Percentiles rank a stretch among this genome's conserved stretches.
These are phyloP conservation scores for Lasiodiplodia gonubiensis DNA, from an alignment of 2,329 filamentous ascomycete genomes.

Conservation along the genomic window DNA sequence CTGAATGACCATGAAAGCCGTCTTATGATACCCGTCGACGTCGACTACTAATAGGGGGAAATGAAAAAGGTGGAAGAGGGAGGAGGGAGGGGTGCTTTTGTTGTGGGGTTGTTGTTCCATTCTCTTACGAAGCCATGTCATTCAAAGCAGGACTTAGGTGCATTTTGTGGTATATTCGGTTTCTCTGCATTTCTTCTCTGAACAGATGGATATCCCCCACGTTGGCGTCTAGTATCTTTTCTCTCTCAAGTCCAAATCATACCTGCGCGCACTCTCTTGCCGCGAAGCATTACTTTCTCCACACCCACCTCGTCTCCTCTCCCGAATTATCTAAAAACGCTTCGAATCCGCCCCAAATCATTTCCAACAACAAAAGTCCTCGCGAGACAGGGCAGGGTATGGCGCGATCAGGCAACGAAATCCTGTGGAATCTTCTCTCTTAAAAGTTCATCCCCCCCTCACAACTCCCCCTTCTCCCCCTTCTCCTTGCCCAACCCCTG, in stretches of 20 bases:
- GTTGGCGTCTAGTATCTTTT: not conserved
- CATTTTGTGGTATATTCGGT: conserved; percentile 4
- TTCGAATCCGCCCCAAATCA: too few relatives aligned
- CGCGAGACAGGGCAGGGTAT: too few relatives aligned
- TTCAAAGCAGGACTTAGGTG: conserved; percentile 5
- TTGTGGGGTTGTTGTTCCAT: not conserved
- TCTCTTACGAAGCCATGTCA: conserved; percentile 12
- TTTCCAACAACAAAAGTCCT: too few relatives aligned
- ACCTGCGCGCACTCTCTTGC: not conserved
- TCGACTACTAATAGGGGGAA: too few relatives aligned
- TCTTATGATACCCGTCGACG: too few relatives aligned
- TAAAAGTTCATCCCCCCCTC: too few relatives aligned
- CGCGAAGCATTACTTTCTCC: not conserved
- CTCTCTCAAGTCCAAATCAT: not conserved
- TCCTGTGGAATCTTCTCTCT: not conserved
- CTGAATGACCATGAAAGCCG: not conserved
- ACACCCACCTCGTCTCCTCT: too few relatives aligned
- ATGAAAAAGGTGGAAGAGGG: too few relatives aligned
- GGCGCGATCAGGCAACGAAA: not conserved
- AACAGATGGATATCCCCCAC: conserved; percentile 16
- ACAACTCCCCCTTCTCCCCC: conserved; percentile 37
- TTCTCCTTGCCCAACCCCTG: conserved; percentile 51
- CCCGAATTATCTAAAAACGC: too few relatives aligned
- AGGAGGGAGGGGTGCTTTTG: not conserved
- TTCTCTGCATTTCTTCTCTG: not conserved